Base-by-base conservation (phyloP, 371 early-diverging fungal species). In the Syncephalastrum racemosum region DNA sequence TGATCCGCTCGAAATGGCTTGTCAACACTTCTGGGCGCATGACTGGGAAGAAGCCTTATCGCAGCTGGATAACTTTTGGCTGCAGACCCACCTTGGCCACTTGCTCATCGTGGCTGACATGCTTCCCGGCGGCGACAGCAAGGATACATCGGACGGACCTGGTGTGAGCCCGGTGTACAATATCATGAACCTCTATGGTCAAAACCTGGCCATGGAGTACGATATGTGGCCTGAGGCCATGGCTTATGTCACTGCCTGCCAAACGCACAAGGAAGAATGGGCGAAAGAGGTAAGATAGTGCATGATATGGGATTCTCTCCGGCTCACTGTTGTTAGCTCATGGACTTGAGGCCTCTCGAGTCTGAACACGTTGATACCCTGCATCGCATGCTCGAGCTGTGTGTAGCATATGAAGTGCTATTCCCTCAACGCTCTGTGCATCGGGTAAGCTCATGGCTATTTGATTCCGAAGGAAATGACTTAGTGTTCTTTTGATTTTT, bases 161-260 rank as follows among this genome's bases (percentile, higher is more conserved):
- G 51, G 59, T n/a, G 36, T 65, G 6, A 61, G 62, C 22, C 75
- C 75, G 5, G 54, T 75, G 8, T 68, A 67, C 50, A 56, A 67
- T 22, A 47, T 57, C 14, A 65, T 65, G 18, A 14, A 62, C n/a
- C 13, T 48, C 4, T 75, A 69, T 50, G 75, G 67, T 12, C 43
- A 45, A 1, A 24, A 1, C 14, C 53, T 75, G 22, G 63, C 61
- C 4, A 13, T 47, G 1, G 51, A 64, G 18, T 52, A 57, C 10
- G 53, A 47, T 10, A 63, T 75, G 67, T 67, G 67, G 70, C 56
- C 59, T 10, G 72, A 75, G 49, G 72, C 75, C 1, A 22, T 75
- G 1, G 40, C 45, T 0, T 75, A 71, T 46, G 44, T 69, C 6
- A 54, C 18, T 24, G 27, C 51, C 13, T 75, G 75, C 45, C 23